Base-by-base conservation (phyloP, 768 basidiomycete genomes). In the Boletus insuetus region DNA sequence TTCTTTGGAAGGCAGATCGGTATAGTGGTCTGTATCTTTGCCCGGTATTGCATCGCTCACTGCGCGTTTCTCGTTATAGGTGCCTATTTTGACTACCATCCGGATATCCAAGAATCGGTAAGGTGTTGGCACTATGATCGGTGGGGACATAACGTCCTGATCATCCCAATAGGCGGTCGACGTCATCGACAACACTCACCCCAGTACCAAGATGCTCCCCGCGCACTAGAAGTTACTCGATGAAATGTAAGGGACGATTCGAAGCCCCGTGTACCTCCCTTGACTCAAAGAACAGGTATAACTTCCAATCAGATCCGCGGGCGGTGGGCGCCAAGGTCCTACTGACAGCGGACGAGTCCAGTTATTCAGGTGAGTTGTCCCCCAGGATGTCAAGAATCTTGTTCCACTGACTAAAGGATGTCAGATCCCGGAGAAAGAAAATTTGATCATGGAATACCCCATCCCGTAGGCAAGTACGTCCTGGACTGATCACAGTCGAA, bases 21-120 rank as follows among this genome's bases (percentile, higher is more conserved):
- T 84, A 51, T 6, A 70, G 24, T 4, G 11, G 29, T 8, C 20
- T 35, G 3, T 17, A 8, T 32, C 35, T 48, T 20, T 53, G 6
- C 19, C 24, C 42, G 16, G 6, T 19, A 2, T 42, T 11, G 54
- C 24, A 31, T 45, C 47, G 41, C 41, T 60, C 49, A 60, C 24
- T 4, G 10, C 11, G 29, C 10, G 44, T 34, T 34, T 32, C 46
- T 29, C 43, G n/a, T n/a, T n/a, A 6, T 38, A 84, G 82, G 84
- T 16, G 82, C 89, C 11, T 78, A 77, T 42, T 91, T 91, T 59
- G 84, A 88, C 62, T 86, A 86, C 66, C 89, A 91, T 60, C 81
- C 87, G 0, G 74, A 69, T 0, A 66, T 90, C 13, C 85, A 87
- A 67, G 75, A 79, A 47, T 87, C 87, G 46, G 87, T 88, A 53